These are phyloP conservation scores for Platismatia glauca DNA, from an alignment of 495 filamentous ascomycete genomes.

Conservation along the genomic window DNA sequence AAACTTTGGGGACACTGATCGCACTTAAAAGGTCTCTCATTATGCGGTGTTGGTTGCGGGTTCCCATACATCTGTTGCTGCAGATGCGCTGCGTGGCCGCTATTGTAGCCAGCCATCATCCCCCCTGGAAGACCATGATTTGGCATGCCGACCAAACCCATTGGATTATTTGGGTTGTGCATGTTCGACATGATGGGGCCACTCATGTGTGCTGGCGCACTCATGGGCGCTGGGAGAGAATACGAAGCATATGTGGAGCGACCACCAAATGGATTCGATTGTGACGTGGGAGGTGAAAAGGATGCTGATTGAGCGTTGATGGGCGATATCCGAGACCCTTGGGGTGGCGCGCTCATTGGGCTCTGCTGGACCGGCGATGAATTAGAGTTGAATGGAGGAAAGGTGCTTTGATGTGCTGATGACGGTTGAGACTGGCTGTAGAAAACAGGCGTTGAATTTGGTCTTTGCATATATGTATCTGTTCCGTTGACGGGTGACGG, in stretches of 20 bases:
- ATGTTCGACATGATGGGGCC: constrained; percentile 73
- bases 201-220: constrained; percentile 17
- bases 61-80: constrained; percentile 43
- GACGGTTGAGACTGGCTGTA: constrained; percentile 51
- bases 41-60: constrained; percentile 43
- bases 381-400: constrained; percentile 46
- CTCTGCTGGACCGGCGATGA: constrained; percentile 51
- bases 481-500: constrained; percentile 52
- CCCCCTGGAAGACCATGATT: constrained; percentile 30
- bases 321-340: constrained; percentile 44
- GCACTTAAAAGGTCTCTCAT: constrained; percentile 90
- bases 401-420: constrained; percentile 55
- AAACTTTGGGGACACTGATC: constrained; percentile 87
- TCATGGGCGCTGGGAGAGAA: constrained; percentile 45
- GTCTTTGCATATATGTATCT: constrained; percentile 53
- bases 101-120: constrained; percentile 44
- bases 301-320: constrained; percentile 40
- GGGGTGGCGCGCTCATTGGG: constrained; percentile 48
- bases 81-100: constrained; percentile 47
- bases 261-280: constrained; percentile 33
- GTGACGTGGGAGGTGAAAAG: constrained; percentile 39
- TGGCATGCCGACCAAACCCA: constrained; percentile 61
- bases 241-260: constrained; percentile 47
- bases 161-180: constrained; percentile 58
- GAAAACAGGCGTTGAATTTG: constrained; percentile 49